Percentiles rank a stretch among this genome's conserved stretches.
phyloP scores from a whole-genome alignment of 2,329 filamentous ascomycete genomes.

The Hymenoscyphus linearis region DNA sequence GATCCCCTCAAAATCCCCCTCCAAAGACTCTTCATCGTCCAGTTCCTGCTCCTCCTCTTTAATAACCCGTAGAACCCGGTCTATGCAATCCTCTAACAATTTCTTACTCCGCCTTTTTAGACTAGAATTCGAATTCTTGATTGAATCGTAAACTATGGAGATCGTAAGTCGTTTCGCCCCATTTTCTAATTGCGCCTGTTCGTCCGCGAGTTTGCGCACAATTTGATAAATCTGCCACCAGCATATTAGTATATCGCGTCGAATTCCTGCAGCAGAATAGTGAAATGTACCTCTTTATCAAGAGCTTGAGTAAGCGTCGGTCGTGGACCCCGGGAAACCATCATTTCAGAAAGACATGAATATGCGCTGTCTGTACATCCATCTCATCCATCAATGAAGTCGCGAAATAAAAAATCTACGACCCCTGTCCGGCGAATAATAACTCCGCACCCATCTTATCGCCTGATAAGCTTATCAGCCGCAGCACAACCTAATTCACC shows the following conservation, averaged over 20 bases:
- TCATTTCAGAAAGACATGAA: conserved; percentile 18
- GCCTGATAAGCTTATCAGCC: background rate
- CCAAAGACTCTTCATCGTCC: conserved; percentile 43
- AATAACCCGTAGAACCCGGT: conserved; percentile 70
- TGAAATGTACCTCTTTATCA: conserved; percentile 52
- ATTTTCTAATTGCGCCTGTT: conserved; percentile 49
- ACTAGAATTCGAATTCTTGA: conserved; percentile 82
- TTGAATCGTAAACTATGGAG: conserved; percentile 65
- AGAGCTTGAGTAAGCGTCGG: conserved; percentile 49
- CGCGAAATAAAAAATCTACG: conserved; percentile 5
- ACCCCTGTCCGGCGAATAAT: conserved; percentile 8
- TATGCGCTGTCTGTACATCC: background rate
- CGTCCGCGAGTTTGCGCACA: conserved; percentile 69
- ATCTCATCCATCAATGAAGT: background rate
- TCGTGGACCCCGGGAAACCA: conserved; percentile 36
- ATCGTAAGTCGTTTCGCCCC: conserved; percentile 49
- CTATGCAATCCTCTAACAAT: conserved; percentile 77
- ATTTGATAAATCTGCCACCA: conserved; percentile 63
- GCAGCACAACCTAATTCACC: background rate
- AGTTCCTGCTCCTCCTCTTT: conserved; percentile 45
- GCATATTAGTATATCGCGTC: conserved; percentile 12
- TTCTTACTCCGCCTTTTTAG: conserved; percentile 78
- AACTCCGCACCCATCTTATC: conserved; percentile 10
- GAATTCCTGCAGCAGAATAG: background rate
- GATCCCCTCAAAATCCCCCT: conserved; percentile 45